Base-by-base conservation (phyloP, 768 basidiomycete genomes). In the Tylopilus rubrobrunneus region DNA sequence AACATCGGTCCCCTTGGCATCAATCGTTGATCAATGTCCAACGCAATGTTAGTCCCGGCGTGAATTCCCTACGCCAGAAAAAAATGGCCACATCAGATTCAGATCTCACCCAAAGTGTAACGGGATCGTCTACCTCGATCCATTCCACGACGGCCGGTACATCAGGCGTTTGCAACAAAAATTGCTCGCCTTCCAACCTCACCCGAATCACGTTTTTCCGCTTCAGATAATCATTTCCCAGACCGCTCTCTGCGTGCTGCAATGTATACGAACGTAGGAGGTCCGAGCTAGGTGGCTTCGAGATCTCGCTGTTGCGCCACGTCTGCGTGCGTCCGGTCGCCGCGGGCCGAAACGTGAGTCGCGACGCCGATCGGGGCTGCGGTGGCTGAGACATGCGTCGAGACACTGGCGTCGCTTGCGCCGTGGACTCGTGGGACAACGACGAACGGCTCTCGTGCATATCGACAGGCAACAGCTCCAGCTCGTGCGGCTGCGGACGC, bases 221-320 rank as follows among this genome's bases (percentile, higher is more conserved):
- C 78, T 98, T 98, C 58, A 83, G 36, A 71, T 99, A 99, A 69
- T 99, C 97, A 55, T 90, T 93, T 31, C 92, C 97, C 36, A 99
- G 69, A 21, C 97, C 97, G 56, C 91, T 92, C 76, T 98, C 95
- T 7, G 93, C 92, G 60, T 88, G 71, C 68, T 96, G 92, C 69
- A 98, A 74, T 21, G 89, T 84, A 66, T 97, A 98, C 49, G 77
- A 72, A 46, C 78, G 79, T 48, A 95, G 67, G 47, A 94, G 66
- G 62, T 86, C 79, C 17, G 71, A 68, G 27, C 71, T 61, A 31
- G 78, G 72, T 9, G 79, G 82, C n/a, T 76, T 74, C 2, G 70
- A 68, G 36, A 74, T 64, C 51, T 61, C 66, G 25, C 51, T 64
- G 33, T 48, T 54, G 52, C 62, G 65, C 52, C 39, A 56, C 19